These are phyloP conservation scores for Ophiocordyceps robertsii DNA, from an alignment of 2,329 filamentous ascomycete species.

Conservation along the genomic window DNA sequence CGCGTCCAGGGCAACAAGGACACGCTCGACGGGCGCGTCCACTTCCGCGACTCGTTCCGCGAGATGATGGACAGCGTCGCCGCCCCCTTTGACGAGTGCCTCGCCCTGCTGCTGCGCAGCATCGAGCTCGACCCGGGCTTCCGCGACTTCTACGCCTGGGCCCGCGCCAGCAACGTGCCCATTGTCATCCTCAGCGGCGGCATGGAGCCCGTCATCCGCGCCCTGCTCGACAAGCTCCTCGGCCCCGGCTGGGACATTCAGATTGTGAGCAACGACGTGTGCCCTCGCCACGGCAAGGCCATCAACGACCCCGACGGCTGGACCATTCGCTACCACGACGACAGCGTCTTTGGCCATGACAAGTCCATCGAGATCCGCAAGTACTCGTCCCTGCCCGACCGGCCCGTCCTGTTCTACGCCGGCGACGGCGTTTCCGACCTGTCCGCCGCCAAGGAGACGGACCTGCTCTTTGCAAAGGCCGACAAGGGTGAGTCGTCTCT, in stretches of 20 bases:
- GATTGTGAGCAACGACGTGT: slow-evolving; percentile 81
- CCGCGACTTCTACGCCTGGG: slow-evolving; percentile 77
- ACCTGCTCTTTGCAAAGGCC: slow-evolving; percentile 85
- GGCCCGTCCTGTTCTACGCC: slow-evolving; percentile 84
- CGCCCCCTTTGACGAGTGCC: slow-evolving; percentile 69
- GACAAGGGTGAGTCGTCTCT: slow-evolving; percentile 51
- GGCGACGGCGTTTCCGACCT: slow-evolving; percentile 90
- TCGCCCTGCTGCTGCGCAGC: slow-evolving; percentile 63
- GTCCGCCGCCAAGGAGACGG: slow-evolving; percentile 82
- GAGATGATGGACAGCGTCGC: slow-evolving; percentile 85
- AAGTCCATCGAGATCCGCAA: slow-evolving; percentile 86
- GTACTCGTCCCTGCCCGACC: slow-evolving; percentile 62
- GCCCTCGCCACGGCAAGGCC: slow-evolving; percentile 46
- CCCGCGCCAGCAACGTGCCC: slow-evolving; percentile 68
- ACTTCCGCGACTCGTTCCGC: slow-evolving; percentile 77
- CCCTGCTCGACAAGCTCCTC: slow-evolving; percentile 65
- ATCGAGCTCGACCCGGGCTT: slow-evolving; percentile 85
- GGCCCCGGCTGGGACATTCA: slow-evolving; percentile 71
- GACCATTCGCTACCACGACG: slow-evolving; percentile 81
- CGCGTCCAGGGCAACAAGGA: slow-evolving; percentile 63
- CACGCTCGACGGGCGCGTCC: slow-evolving; percentile 55
- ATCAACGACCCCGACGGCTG: slow-evolving; percentile 75
- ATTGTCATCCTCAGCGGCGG: slow-evolving; percentile 86
- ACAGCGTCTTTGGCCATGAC: slow-evolving; percentile 88
- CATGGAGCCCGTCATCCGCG: slow-evolving; percentile 84